Evolutionary conservation across 1,284 basidiomycete species (phyloP).

Genomic region (Lignosus rhinocerotis): DNA sequence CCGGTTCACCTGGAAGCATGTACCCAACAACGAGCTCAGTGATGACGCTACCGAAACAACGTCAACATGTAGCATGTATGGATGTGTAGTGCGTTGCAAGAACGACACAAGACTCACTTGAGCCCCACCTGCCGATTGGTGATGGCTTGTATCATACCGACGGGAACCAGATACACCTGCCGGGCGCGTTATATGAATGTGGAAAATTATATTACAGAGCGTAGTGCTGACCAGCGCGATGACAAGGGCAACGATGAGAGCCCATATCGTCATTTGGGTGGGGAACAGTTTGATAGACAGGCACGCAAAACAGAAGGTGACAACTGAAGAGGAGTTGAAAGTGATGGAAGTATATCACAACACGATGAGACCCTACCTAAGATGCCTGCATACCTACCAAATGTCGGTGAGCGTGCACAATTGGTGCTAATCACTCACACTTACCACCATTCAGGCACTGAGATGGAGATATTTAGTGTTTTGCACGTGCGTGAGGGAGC

Average conservation of each 20-base stretch:
- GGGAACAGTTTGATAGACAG: conserved; percentile 68
- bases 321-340: conserved; percentile 26
- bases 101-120: conserved; percentile 31
- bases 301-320: conserved; percentile 62
- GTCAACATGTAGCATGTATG: not conserved
- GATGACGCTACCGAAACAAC: conserved; percentile 35
- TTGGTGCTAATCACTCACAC: not conserved
- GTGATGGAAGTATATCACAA: not conserved
- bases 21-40: conserved; percentile 52
- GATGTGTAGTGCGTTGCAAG: not conserved
- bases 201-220: not conserved
- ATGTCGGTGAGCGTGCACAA: not conserved
- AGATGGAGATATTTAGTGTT: not conserved
- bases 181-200: not conserved
- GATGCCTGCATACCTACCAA: conserved; percentile 31
- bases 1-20: conserved; percentile 45
- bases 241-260: conserved; percentile 42
- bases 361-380: conserved; percentile 24
- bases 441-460: conserved; percentile 41
- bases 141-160: conserved; percentile 54
- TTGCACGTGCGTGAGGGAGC: not conserved
- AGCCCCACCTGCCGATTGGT: conserved; percentile 52
- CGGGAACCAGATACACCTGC: conserved; percentile 47
- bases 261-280: conserved; percentile 67
- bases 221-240: conserved; percentile 32